Evolutionary conservation across 768 basidiomycete species (phyloP), one percentile per base, ranked within the genome.

Genomic region (Rossbeevera mucosa): DNA sequence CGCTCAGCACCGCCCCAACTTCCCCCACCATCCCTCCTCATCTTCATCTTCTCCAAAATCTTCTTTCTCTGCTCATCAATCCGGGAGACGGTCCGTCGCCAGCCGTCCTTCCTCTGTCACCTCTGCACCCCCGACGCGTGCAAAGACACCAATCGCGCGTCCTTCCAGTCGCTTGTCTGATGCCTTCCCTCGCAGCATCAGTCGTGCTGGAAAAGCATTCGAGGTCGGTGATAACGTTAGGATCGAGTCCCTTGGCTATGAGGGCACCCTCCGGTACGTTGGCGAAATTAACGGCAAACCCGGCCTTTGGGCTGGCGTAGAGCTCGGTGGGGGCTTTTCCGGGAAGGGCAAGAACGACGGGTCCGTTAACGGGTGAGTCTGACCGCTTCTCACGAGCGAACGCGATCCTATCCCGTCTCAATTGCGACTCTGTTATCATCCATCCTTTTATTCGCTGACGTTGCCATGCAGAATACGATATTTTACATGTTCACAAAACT

Each of bases 301-400:
- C 3, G 95, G 94, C 4, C 72, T 85, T 6, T 99, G 91, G 90
- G 95, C 91, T 14, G 95, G 95, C 13, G 91, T 99, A 20, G 91
- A 97, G 70, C 76, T 99, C 20, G 74, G 81, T 59, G 86, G 85
- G 30, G 89, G 90, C 6, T 95, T 93, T 64, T 69, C 78, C 16
- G 94, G 95, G 18, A 90, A 88, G 67, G 95, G 95, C 1, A 99
- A 98, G 74, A 99, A 99, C 62, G 82, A 97, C 61, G 95, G 95
- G 29, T 80, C 82, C 42, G 94, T 95, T 5, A 79, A 75, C 56
- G 91, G 91, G 94, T 96, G 65, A 75, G 91, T 78, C 20, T 47
- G 9, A 1, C 13, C 8, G 30, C 7, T 13, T 52, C 40, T 44
- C 40, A 22, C 21, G 42, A 24, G 22, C 26, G n/a, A 21, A 12